A percentile compares a stretch with the other conserved stretches of the same genome.
Evolutionary conservation across 345 rosid genomes (phyloP).

Genomic region (Salix purpurea): DNA sequence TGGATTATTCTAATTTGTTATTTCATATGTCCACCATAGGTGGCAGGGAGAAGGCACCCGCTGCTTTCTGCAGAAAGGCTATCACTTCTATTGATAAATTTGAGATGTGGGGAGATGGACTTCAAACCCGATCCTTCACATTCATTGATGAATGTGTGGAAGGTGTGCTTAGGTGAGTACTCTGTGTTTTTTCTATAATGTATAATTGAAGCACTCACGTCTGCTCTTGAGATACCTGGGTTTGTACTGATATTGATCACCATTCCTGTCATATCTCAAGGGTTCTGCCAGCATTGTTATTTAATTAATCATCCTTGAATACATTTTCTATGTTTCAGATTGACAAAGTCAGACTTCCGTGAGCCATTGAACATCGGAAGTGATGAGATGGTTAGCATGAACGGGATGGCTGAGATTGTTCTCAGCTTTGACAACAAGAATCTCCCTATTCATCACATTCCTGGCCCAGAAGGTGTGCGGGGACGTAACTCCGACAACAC

Average conservation of each 20-base stretch:
- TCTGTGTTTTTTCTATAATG: not conserved
- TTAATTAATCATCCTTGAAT: not conserved
- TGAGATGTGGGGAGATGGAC: conserved; percentile 99
- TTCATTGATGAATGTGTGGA: conserved; percentile 99
- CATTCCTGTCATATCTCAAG: not conserved
- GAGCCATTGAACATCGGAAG: conserved; percentile 99
- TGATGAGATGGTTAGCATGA: conserved; percentile 99
- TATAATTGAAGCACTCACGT: not conserved
- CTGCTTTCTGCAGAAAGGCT: conserved; percentile 96
- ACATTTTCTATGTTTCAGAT: conserved; percentile 33
- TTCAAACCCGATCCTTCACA: conserved; percentile 94
- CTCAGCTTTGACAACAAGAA: conserved; percentile 82
- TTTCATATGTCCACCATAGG: conserved; percentile 36
- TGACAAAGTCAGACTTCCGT: conserved; percentile 94
- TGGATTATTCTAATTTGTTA: conserved; percentile 2
- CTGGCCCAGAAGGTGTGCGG: conserved; percentile 99
- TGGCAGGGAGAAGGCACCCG: conserved; percentile 99
- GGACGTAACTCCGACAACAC: conserved; percentile 98
- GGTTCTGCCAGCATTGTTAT: not conserved
- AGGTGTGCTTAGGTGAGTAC: conserved; percentile 80
- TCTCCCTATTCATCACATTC: conserved; percentile 91
- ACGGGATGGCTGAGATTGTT: conserved; percentile 96
- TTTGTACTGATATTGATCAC: not conserved
- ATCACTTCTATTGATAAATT: conserved; percentile 77
- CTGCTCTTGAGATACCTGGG: not conserved